Evolutionary conservation across 176 grass and related monocot species (phyloP), one percentile per base, ranked within the genome.

Genomic region (Musa itinerans): DNA sequence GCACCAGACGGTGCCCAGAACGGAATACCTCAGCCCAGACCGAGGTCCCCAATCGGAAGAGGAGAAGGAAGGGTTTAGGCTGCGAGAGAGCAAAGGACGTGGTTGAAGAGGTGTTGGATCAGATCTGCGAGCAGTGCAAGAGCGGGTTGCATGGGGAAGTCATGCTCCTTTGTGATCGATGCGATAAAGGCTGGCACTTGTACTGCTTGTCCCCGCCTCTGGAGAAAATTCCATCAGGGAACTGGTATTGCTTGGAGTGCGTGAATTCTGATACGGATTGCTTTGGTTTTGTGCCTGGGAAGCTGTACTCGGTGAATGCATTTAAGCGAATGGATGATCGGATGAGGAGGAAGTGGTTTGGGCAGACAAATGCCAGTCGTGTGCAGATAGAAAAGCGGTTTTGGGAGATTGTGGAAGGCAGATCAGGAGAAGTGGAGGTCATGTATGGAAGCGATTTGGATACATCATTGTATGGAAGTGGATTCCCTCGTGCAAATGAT

Each of bases 371-470:
- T 63, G 73, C 83, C 10, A 85, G 82, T 55, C 76, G 76, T 70
- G 71, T 82, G 82, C 89, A 96, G 79, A 82, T 96, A 10, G 93
- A 96, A 81, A 96, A 90, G 80, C 86, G 82, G 63, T 92, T 96
- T 62, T 96, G 93, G 89, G 93, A 96, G 59, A 96, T 96, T 74
- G 93, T 96, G 25, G 93, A 96, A 76, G 93, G 93, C 17, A 96
- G 77, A 81, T 79, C 74, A 75, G 93, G 93, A 43, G 87, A 89
- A 66, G 76, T 92, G 25, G 93, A 96, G 81, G 89, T 96, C 29
- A 92, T 96, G 87, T 96, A 96, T 79, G 93, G 93, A 20, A 96
- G 79, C 27, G 93, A 96, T 80, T 77, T 96, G 85, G 93, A 96
- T 74, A 96, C 93, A 65, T 96, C 93, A n/a, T 50, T 88, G 27